Base-by-base conservation (phyloP, 1,284 basidiomycete genomes). In the Apiotrichum domesticum region DNA sequence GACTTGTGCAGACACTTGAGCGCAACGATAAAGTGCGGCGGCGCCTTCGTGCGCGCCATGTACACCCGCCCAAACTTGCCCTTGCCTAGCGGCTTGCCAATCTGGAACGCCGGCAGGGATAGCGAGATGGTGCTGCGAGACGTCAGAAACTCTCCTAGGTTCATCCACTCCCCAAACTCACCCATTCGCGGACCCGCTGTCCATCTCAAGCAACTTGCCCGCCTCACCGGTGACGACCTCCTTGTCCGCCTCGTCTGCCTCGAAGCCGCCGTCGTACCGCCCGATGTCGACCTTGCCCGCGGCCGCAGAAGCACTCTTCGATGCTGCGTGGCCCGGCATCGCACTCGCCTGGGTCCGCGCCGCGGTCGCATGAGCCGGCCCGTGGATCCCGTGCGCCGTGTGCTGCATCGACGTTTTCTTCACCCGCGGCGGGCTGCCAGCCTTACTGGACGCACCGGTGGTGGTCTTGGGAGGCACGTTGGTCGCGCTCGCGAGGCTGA, bases 31-130 rank as follows among this genome's bases (percentile, higher is more conserved):
- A 93, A 98, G 61, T 85, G 84, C 0, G 90, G 90, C 61, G 87
- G 83, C 55, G 80, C 76, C 71, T 92, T 93, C 3, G 96, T 98
- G 51, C 95, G 86, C 43, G 96, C 93, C 85, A 98, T 93, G 81
- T 98, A 98, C 33, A 99, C 96, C 0, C 93, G 88, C 0, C 96
- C 96, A 67, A 98, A 99, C 79, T 98, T 98, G 59, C 96, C 96
- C 74, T 98, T 98, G 34, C 96, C 96, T 0, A 99, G 83, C 2
- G 93, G 92, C 8, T 92, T 84, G 11, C 96, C 96, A 65, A 98
- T 95, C 64, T 97, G 90, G 70, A 99, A 98, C 55, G 87, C 83
- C 60, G 84, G 83, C 8, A 98, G 79, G 80, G 83, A 32, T 13
- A 71, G 61, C 5, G 66, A 59, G 43, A 70, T 63, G 9, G 79